A percentile compares a stretch with the other conserved stretches of the same genome.
Conservation (phyloP, 73 alveolate species). For the Paramecium octaurelia region DNA sequence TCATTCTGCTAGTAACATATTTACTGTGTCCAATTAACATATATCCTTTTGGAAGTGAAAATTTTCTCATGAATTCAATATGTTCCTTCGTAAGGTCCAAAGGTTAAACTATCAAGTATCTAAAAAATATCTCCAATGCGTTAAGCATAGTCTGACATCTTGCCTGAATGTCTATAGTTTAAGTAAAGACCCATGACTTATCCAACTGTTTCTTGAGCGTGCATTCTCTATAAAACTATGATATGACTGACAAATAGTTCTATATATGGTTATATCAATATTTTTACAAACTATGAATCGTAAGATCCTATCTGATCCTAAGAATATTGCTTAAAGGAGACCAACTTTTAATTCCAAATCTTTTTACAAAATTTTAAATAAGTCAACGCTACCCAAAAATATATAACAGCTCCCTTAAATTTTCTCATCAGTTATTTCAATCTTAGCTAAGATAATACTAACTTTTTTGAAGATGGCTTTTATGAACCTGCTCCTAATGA, state of each 20-base stretch:
- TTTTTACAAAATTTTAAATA: neutral
- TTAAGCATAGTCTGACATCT: neutral
- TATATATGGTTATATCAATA: neutral
- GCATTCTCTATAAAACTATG: neutral
- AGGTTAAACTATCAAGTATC: neutral
- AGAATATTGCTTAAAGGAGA: neutral
- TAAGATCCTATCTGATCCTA: neutral
- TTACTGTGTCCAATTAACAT: neutral
- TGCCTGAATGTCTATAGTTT: neutral
- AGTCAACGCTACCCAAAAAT: neutral
- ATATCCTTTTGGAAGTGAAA: neutral
- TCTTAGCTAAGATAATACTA: neutral
- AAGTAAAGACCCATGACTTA: neutral
- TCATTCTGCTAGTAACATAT: slow-evolving; percentile 11
- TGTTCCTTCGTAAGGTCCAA: neutral
- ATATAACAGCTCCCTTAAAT: neutral
- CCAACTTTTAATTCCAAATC: neutral
- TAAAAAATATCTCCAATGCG: neutral
- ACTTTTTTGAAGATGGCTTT: neutral
- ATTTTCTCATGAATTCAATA: neutral
- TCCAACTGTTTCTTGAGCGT: neutral
- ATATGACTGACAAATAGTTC: neutral
- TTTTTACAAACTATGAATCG: neutral
- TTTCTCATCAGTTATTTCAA: neutral
- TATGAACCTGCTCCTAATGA: neutral